Conservation (phyloP, 495 filamentous ascomycete genomes). For the Penicillium simplicissimum region DNA sequence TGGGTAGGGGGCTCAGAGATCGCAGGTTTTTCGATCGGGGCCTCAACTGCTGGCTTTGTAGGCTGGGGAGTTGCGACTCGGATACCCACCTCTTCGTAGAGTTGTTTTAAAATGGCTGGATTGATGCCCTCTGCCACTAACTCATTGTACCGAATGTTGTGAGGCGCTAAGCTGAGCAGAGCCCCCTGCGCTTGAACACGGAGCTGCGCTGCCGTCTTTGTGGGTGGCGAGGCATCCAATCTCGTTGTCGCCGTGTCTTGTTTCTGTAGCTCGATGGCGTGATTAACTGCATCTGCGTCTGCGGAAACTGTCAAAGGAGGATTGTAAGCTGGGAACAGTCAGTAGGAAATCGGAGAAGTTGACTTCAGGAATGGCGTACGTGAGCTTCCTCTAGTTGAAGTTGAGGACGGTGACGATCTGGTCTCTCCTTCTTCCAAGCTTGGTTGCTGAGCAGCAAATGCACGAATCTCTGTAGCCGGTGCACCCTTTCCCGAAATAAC, state of each 20-base stretch:
- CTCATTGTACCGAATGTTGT: constrained; percentile 65
- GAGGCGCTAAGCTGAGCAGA: constrained; percentile 60
- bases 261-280: constrained; percentile 21
- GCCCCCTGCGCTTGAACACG: constrained; percentile 70
- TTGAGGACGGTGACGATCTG: constrained; percentile 24
- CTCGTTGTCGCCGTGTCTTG: neutral
- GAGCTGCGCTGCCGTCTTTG: constrained; percentile 45
- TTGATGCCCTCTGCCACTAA: constrained; percentile 74
- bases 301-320: constrained; percentile 35
- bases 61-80: constrained; percentile 29
- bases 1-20: neutral
- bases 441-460: constrained; percentile 4
- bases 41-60: neutral
- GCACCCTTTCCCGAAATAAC: constrained; percentile 2
- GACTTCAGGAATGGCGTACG: constrained; percentile 27
- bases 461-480: neutral
- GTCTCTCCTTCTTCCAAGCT: constrained; percentile 36
- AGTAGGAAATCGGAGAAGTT: constrained; percentile 13
- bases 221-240: constrained; percentile 2
- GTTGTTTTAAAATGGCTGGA: constrained; percentile 55
- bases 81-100: constrained; percentile 68
- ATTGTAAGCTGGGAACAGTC: constrained; percentile 42
- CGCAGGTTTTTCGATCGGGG: neutral
- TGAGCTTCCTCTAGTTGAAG: constrained; percentile 36
- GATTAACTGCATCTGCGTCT: constrained; percentile 20